Conservation (phyloP, 305 asterid genomes). For the Stenogyne calaminthoides region DNA sequence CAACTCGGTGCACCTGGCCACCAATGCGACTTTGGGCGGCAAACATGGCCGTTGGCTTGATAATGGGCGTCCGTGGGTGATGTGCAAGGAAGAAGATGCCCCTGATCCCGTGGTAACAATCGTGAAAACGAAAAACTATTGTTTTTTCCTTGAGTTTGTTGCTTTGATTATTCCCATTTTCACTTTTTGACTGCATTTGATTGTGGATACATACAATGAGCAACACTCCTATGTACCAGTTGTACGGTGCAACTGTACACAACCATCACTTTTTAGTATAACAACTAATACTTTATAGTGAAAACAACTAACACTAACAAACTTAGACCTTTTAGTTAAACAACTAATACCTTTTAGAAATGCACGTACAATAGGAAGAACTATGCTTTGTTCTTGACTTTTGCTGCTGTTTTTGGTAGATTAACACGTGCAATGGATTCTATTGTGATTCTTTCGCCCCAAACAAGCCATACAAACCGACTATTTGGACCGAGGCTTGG, state of each 20-base stretch:
- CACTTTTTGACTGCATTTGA: neutral
- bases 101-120: conserved; percentile 85
- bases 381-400: neutral
- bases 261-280: no score
- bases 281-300: no score
- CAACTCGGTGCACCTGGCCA: conserved; percentile 67
- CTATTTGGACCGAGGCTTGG: conserved; percentile 98
- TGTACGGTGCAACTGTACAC: no score
- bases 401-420: conserved; percentile 46
- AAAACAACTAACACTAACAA: no score
- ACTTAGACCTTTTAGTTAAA: no score
- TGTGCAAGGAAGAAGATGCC: conserved; percentile 98
- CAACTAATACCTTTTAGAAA: no score
- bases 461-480: conserved; percentile 85
- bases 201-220: neutral
- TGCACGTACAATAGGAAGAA: neutral
- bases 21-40: conserved; percentile 81
- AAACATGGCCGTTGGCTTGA: conserved; percentile 74
- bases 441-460: conserved; percentile 89
- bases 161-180: neutral
- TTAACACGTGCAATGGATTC: conserved; percentile 93
- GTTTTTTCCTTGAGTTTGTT: neutral
- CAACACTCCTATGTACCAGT: no score
- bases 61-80: conserved; percentile 97
- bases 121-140: neutral